These are phyloP conservation scores for Eurotiales sp. DNA, from an alignment of 2,329 filamentous ascomycete genomes.

Conservation along the genomic window DNA sequence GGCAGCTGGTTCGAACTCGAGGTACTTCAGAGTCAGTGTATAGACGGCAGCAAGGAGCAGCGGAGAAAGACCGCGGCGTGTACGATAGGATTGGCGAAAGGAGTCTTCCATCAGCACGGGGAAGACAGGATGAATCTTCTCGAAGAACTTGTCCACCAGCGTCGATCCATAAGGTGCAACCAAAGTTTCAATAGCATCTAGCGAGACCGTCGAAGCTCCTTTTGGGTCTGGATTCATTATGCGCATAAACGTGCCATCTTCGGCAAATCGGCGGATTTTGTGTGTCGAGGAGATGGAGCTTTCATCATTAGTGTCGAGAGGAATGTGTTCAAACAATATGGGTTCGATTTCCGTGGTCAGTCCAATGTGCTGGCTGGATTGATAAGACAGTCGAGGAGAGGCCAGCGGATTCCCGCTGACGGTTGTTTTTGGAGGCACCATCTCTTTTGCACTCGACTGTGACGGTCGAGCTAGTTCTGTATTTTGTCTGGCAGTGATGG, in stretches of 20 bases:
- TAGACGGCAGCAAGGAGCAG: conserved; percentile 48
- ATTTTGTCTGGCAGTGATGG: conserved; percentile 20
- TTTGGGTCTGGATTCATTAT: conserved; percentile 31
- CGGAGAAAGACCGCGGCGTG: conserved; percentile 35
- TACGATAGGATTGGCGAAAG: conserved; percentile 42
- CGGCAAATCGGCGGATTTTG: conserved; percentile 35
- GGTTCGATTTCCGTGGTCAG: conserved; percentile 42
- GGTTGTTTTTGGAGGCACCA: conserved; percentile 16
- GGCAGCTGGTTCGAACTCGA: conserved; percentile 68
- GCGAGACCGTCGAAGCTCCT: conserved; percentile 32
- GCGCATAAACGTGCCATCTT: conserved; percentile 41
- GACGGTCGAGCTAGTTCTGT: conserved; percentile 18
- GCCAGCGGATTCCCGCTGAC: conserved; percentile 19
- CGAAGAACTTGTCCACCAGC: conserved; percentile 43
- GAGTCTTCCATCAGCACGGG: conserved; percentile 40
- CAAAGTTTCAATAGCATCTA: conserved; percentile 41
- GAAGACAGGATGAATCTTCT: conserved; percentile 41
- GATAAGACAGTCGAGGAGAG: conserved; percentile 30
- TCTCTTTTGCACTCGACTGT: conserved; percentile 20
- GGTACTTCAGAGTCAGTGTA: conserved; percentile 83
- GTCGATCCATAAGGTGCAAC: conserved; percentile 43
- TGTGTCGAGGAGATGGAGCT: conserved; percentile 30
- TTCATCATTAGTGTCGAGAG: conserved; percentile 39
- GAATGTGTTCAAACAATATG: conserved; percentile 36
- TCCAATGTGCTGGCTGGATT: conserved; percentile 40